Base-by-base conservation (phyloP, 148 eudicot genomes). In the Rhododendron ferrugineum region DNA sequence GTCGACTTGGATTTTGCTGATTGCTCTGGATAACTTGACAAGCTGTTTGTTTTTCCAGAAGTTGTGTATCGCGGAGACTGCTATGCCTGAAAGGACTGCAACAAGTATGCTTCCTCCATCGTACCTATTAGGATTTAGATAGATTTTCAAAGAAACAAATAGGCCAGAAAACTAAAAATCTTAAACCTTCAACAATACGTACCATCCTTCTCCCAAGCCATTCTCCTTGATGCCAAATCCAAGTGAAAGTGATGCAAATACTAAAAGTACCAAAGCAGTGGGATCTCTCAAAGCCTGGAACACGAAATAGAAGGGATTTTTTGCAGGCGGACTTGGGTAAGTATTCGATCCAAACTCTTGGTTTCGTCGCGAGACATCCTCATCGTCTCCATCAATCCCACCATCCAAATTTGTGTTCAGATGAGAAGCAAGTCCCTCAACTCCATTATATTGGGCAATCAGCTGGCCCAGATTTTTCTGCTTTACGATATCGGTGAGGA, bases 251-350 rank as follows among this genome's bases (percentile, higher is more conserved):
- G 82, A 60, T 0, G 78, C 88, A 44, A 85, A 77, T 22, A 23
- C 68, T 6, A 82, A 60, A 50, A 86, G 85, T 18, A 83, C 60
- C 15, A 82, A 18, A 28, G 82, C 83, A 2, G 82, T 77, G 30
- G 36, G 46, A 73, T 86, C 82, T 23, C 62, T 86, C 30, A 82
- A 50, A 56, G 82, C 85, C 32, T 82, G 85, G 82, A 77, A 86
- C 1, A 86, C 68, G 23, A 86, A 82, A 44, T 47, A 72, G 47
- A 82, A 32, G 36, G 77, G 73, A n/a, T 28, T 62, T 42, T 78
- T 86, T 7, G 68, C 26, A 1, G 85, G 85, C 13, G 82, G 88
- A 22, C 40, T 86, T 28, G 6, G 23, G 37, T 82, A 86, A 0
- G 88, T 82, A 11, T 86, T 86, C 2, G 77, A 14, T 9, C 82